phyloP scores from a whole-genome alignment of 257 asterid genomes.

The Voacanga thouarsii region DNA sequence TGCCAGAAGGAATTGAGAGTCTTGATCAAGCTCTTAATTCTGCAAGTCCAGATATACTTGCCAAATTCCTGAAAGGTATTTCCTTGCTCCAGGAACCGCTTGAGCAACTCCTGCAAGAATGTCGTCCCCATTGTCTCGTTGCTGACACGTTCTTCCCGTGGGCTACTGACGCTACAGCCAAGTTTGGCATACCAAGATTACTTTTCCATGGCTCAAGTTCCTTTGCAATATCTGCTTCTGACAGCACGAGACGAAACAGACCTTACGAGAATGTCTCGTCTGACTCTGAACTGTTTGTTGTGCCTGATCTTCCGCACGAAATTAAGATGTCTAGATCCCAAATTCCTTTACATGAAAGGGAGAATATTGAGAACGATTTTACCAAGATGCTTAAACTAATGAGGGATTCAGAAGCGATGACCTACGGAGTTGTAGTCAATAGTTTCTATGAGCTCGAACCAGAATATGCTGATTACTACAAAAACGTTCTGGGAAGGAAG shows the following conservation, averaged over 20 bases:
- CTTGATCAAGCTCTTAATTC: constrained; percentile 27
- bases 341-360: too few species aligned
- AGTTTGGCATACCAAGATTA: constrained; percentile 49
- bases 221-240: constrained; percentile 23
- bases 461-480: constrained; percentile 35
- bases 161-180: constrained; percentile 47
- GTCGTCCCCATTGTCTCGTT: constrained; percentile 37
- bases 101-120: constrained; percentile 36
- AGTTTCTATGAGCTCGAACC: constrained; percentile 51
- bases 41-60: constrained; percentile 11
- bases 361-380: background rate
- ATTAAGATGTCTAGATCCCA: too few species aligned
- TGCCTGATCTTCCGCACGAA: too few species aligned
- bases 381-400: background rate
- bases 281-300: constrained; percentile 29
- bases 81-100: constrained; percentile 36
- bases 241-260: constrained; percentile 8
- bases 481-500: constrained; percentile 26
- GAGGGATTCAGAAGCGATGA: constrained; percentile 20
- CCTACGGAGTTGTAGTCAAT: constrained; percentile 37
- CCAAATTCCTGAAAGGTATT: constrained; percentile 28
- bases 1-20: constrained; percentile 35
- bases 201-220: constrained; percentile 42
- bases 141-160: constrained; percentile 59
- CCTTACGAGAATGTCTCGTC: constrained; percentile 27